These are phyloP conservation scores for Cylindrotheca closterium DNA, from an alignment of 108 stramenopile species.

Conservation along the genomic window DNA sequence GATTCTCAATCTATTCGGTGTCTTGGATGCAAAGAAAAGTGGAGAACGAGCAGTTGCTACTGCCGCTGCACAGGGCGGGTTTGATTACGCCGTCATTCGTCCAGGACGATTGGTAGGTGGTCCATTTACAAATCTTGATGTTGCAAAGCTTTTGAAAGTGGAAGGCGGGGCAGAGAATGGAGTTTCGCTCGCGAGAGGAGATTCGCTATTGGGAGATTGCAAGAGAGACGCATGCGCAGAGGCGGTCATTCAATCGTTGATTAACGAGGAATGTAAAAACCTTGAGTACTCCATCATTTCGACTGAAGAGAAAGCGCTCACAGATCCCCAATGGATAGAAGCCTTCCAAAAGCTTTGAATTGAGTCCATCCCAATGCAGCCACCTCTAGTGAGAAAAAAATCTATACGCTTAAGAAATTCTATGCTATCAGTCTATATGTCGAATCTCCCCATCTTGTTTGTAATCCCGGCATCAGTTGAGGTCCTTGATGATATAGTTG, in stretches of 20 bases:
- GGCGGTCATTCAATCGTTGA: constrained; percentile 46
- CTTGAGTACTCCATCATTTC: constrained; percentile 54
- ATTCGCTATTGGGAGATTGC: constrained; percentile 58
- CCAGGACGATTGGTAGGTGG: constrained; percentile 68
- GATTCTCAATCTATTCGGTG: constrained; percentile 77
- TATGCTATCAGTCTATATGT: no score
- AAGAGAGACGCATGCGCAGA: constrained; percentile 59
- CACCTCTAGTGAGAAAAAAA: no score
- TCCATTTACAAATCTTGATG: constrained; percentile 54
- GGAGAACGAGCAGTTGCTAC: constrained; percentile 55
- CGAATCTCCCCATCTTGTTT: no score
- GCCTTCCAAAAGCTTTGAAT: constrained; percentile 39
- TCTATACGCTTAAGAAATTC: no score
- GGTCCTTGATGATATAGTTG: no score
- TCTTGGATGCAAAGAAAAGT: constrained; percentile 64
- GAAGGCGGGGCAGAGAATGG: constrained; percentile 62
- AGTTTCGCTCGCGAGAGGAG: constrained; percentile 46
- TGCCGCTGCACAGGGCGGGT: constrained; percentile 28
- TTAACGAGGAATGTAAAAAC: constrained; percentile 38
- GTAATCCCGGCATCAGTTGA: no score
- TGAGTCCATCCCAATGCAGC: not conserved
- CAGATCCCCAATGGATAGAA: constrained; percentile 40
- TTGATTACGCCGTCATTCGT: constrained; percentile 47
- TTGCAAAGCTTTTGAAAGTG: constrained; percentile 35
- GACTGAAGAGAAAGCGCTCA: constrained; percentile 51